These are phyloP conservation scores for Hypoxylon fuscum DNA, from an alignment of 495 filamentous ascomycete genomes.

Conservation along the genomic window DNA sequence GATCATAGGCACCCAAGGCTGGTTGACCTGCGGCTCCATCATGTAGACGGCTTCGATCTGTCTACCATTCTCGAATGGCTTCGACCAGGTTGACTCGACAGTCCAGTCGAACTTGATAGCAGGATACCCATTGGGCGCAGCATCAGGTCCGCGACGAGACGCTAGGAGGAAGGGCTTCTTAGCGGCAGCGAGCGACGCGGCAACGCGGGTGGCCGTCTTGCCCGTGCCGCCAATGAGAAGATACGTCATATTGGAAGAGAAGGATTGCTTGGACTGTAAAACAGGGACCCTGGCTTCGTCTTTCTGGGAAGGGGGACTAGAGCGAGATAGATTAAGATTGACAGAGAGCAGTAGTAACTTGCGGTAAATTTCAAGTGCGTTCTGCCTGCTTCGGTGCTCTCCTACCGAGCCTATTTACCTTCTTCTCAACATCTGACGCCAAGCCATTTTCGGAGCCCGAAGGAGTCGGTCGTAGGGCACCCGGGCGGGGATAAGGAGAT, in stretches of 20 bases:
- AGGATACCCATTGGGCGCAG: not conserved
- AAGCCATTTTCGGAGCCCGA: not conserved
- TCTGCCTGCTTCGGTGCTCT: not conserved
- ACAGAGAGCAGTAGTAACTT: too few species aligned
- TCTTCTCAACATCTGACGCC: not conserved
- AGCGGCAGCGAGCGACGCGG: slow-evolving; percentile 42
- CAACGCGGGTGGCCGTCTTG: slow-evolving; percentile 56
- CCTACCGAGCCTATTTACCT: too few species aligned
- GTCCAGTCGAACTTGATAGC: slow-evolving; percentile 56
- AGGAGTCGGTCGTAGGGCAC: not conserved
- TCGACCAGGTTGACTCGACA: slow-evolving; percentile 49
- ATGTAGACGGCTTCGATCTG: slow-evolving; percentile 52
- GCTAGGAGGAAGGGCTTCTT: slow-evolving; percentile 48
- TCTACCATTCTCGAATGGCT: slow-evolving; percentile 40
- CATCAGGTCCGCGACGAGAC: slow-evolving; percentile 41
- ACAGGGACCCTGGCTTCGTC: too few species aligned
- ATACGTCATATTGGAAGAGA: slow-evolving; percentile 35
- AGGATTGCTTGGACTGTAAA: too few species aligned
- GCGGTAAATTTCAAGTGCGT: too few species aligned
- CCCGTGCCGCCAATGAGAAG: slow-evolving; percentile 60
- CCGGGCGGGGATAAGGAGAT: not conserved
- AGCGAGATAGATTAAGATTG: too few species aligned
- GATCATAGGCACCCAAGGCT: slow-evolving; percentile 47
- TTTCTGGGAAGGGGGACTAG: too few species aligned
- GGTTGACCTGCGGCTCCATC: slow-evolving; percentile 45